A percentile compares a stretch with the other conserved stretches of the same genome.
Conservation (phyloP, 169 alveolate genomes). For the Cryptosporidium viatorum region DNA sequence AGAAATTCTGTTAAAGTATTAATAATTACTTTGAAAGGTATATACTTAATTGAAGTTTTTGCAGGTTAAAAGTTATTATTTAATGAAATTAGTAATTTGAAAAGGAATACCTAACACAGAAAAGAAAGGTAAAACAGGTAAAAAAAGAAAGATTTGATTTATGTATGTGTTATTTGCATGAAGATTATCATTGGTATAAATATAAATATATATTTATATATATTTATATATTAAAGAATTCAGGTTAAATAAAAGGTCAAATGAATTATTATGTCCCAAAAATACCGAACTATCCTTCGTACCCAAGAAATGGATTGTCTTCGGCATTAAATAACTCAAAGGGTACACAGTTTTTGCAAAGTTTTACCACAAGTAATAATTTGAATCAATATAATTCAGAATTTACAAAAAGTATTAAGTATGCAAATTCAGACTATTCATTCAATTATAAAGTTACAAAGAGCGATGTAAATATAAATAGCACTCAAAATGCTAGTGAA, state of each 20-base stretch:
- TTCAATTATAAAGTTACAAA: not conserved
- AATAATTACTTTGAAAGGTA: slow-evolving; percentile 6
- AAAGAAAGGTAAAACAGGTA: slow-evolving; percentile 4
- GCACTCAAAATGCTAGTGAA: not conserved
- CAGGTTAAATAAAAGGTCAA: slow-evolving; percentile 1
- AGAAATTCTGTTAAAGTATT: not conserved
- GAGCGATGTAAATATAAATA: not conserved
- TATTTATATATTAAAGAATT: not conserved
- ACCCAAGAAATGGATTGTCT: slow-evolving; percentile 3
- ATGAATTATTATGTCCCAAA: slow-evolving; percentile 12
- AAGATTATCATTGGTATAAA: not conserved
- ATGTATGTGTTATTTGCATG: not conserved
- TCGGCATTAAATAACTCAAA: not conserved
- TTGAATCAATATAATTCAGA: slow-evolving; percentile 1
- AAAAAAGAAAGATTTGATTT: not conserved
- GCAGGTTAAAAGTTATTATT: not conserved
- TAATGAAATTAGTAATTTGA: not conserved
- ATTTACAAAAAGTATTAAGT: not conserved
- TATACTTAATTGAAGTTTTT: not conserved
- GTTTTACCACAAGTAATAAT: not conserved
- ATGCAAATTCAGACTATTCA: not conserved
- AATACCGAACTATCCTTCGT: slow-evolving; percentile 3
- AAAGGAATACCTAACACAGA: not conserved
- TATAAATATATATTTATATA: too few relatives aligned
- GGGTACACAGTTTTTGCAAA: not conserved